Evolutionary conservation across 805 yeast species (phyloP).

Genomic region (Clavispora asparagi): DNA sequence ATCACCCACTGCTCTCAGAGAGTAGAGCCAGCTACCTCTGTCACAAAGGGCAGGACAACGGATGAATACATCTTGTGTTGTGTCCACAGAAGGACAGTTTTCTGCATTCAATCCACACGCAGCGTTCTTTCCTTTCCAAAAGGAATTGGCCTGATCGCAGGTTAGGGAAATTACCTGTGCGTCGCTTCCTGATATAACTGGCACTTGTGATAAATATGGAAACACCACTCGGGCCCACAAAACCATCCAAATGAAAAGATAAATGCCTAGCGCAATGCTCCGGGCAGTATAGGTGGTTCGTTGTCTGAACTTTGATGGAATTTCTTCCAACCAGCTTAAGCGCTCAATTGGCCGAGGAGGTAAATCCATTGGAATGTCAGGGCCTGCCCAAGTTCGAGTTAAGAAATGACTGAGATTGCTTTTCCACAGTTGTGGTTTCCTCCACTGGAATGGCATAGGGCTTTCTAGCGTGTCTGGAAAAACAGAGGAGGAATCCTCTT

Average conservation of each 20-base stretch:
- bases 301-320: slow-evolving; percentile 36
- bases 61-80: slow-evolving; percentile 44
- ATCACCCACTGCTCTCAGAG: slow-evolving; percentile 70
- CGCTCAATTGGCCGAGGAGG: slow-evolving; percentile 36
- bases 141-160: slow-evolving; percentile 39
- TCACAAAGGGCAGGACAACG: slow-evolving; percentile 90
- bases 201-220: slow-evolving; percentile 44
- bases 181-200: slow-evolving; percentile 16
- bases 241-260: slow-evolving; percentile 45
- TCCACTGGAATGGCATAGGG: neutral
- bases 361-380: slow-evolving; percentile 40
- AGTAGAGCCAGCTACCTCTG: slow-evolving; percentile 68
- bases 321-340: slow-evolving; percentile 32
- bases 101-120: slow-evolving; percentile 70
- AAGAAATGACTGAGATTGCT: slow-evolving; percentile 14
- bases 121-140: slow-evolving; percentile 76
- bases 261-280: slow-evolving; percentile 28
- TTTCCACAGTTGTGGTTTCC: neutral
- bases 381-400: slow-evolving; percentile 52
- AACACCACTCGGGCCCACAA: slow-evolving; percentile 31
- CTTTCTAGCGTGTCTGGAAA: neutral
- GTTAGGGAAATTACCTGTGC: slow-evolving; percentile 39
- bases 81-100: slow-evolving; percentile 45
- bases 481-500: neutral
- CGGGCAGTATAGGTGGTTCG: slow-evolving; percentile 22